phyloP scores from a whole-genome alignment of 805 yeast species.

The Hanseniaspora hatyaiensis region DNA sequence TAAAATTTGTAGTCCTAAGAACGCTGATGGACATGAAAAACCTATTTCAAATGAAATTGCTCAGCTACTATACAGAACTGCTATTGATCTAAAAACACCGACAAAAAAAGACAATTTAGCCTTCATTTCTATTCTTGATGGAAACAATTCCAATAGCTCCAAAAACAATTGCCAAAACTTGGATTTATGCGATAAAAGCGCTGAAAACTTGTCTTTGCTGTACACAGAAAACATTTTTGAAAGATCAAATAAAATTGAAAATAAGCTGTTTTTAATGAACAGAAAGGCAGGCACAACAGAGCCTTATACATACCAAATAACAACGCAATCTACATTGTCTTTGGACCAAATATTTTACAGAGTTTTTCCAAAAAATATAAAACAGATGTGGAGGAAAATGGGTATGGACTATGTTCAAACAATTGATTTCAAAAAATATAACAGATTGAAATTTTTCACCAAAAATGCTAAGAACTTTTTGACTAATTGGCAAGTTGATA shows the following conservation, averaged over 20 bases:
- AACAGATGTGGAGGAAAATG: conserved; percentile 1
- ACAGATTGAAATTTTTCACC: background rate
- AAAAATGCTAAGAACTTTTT: background rate
- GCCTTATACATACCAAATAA: background rate
- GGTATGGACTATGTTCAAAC: background rate
- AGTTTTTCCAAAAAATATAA: background rate
- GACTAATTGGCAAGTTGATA: background rate
- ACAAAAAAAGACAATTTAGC: background rate
- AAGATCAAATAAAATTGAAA: background rate
- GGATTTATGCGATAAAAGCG: too few relatives aligned
- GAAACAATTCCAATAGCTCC: too few relatives aligned
- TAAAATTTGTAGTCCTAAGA: background rate
- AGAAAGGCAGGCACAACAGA: background rate
- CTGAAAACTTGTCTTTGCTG: background rate
- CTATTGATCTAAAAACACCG: conserved; percentile 2
- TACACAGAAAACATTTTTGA: background rate
- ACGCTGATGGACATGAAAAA: background rate
- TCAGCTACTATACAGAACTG: background rate
- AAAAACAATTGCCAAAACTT: background rate
- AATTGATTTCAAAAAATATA: conserved; percentile 10
- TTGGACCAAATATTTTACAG: background rate
- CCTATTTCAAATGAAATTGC: background rate
- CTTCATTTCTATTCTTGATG: conserved; percentile 6
- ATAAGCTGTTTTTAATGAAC: conserved; percentile 2
- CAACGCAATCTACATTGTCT: background rate